Percentiles rank a stretch among this genome's conserved stretches.
These are phyloP conservation scores for Hypholoma fasciculare DNA, from an alignment of 768 basidiomycete species.

Conservation along the genomic window DNA sequence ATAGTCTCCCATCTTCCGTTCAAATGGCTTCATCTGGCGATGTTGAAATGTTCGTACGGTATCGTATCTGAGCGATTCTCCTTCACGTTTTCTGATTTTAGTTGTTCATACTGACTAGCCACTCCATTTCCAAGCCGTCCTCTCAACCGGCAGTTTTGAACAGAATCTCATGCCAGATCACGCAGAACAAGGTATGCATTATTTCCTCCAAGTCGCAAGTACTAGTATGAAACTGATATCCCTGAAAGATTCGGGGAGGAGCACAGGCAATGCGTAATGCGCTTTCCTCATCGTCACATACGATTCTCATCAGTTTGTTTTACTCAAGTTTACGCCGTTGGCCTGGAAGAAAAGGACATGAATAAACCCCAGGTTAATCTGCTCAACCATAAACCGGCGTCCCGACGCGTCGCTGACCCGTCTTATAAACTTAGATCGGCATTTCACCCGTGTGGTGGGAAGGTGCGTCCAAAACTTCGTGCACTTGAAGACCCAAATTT, in stretches of 20 bases:
- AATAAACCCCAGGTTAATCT: slow-evolving; percentile 71
- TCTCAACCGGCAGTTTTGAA: slow-evolving; percentile 50
- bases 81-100: background rate
- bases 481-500: background rate
- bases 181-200: slow-evolving; percentile 66
- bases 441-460: slow-evolving; percentile 94
- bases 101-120: slow-evolving; percentile 31
- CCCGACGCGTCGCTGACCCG: slow-evolving; percentile 1
- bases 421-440: slow-evolving; percentile 57
- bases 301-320: background rate
- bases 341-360: slow-evolving; percentile 79
- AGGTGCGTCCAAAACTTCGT: slow-evolving; percentile 42
- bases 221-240: background rate
- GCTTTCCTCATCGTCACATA: background rate
- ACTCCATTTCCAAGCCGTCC: slow-evolving; percentile 20
- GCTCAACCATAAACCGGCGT: background rate
- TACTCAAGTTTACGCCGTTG: slow-evolving; percentile 70
- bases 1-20: background rate
- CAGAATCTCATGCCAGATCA: slow-evolving; percentile 71
- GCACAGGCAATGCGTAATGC: slow-evolving; percentile 85
- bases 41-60: slow-evolving; percentile 54
- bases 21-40: slow-evolving; percentile 47
- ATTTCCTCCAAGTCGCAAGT: background rate
- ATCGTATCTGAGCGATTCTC: background rate
- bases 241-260: slow-evolving; percentile 52